Evolutionary conservation across 495 filamentous ascomycete genomes (phyloP).

Genomic region (Emericellopsis terricola): DNA sequence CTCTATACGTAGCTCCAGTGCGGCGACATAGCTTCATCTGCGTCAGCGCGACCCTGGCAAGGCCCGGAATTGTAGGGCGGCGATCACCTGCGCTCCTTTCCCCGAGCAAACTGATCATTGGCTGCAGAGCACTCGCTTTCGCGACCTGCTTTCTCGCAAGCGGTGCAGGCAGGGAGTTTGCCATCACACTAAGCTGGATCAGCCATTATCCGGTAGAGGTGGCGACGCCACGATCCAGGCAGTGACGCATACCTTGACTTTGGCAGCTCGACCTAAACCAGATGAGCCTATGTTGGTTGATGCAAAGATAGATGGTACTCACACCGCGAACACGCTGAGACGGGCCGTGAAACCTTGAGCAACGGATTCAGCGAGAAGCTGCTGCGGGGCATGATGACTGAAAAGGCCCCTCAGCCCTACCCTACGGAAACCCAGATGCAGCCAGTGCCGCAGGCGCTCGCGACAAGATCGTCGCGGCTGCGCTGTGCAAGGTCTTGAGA

Average conservation of each 20-base stretch:
- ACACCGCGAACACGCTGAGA: slow-evolving; percentile 86
- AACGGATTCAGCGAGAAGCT: slow-evolving; percentile 52
- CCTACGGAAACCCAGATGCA: too few species aligned
- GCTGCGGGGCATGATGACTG: slow-evolving; percentile 23
- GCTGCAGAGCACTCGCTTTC: slow-evolving; percentile 76
- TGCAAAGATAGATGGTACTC: slow-evolving; percentile 8
- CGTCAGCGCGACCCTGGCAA: slow-evolving; percentile 1
- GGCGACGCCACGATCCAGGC: background rate
- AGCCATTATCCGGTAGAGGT: background rate
- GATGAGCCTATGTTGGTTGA: slow-evolving; percentile 4
- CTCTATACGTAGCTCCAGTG: slow-evolving; percentile 73
- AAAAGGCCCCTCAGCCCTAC: too few species aligned
- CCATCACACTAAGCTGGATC: slow-evolving; percentile 52
- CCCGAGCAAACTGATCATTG: slow-evolving; percentile 83
- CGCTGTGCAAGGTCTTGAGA: too few species aligned
- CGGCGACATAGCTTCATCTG: slow-evolving; percentile 59
- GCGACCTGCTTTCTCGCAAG: slow-evolving; percentile 72
- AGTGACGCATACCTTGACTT: slow-evolving; percentile 46
- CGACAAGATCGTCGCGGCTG: too few species aligned
- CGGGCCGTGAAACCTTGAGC: slow-evolving; percentile 75
- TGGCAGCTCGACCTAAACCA: slow-evolving; percentile 50
- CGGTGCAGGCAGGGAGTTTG: slow-evolving; percentile 81
- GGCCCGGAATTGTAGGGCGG: background rate
- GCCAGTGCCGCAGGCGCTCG: too few species aligned
- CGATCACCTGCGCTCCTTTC: slow-evolving; percentile 64